Base-by-base conservation (phyloP, 805 yeast species). In the Cyberlindnera lachancei region DNA sequence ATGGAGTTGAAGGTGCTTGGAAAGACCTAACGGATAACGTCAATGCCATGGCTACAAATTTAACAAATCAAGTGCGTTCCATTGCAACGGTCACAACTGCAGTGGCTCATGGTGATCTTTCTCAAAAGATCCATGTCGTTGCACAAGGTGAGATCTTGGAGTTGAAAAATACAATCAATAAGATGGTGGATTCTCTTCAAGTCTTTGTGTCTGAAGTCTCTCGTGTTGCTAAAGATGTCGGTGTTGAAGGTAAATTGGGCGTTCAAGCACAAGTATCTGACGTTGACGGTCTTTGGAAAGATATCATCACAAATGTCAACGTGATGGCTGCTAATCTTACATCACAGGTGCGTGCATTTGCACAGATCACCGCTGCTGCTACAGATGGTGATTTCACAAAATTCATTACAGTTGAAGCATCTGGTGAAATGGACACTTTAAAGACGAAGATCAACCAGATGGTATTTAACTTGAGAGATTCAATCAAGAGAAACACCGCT, bases 301-400 rank as follows among this genome's bases (percentile, higher is more conserved):
- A 83, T 48, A 85, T 85, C 50, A 85, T 94, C 18, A 82, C 92
- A 14, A 85, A 85, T 58, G 95, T 85, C 43, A 85, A 85, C 53
- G 84, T 90, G 16, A 85, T 85, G 95, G 95, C 95, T 32, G 77
- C 90, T n/a, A 85, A 85, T 55, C 70, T 85, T 54, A 85, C 95
- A 0, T 79, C 94, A 2, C 95, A 85, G 61, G 95, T 85, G 50
- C 73, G 95, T 58, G 95, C 94, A 0, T 85, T 85, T 63, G 94
- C 94, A 23, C 94, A 85, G 54, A 85, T 85, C 48, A 85, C 95
- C 0, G 94, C 92, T 17, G 92, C 95, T 18, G 95, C 94, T 11
- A 84, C 95, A 3, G 94, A 85, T 59, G 94, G 95, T 53, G 95
- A 85, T 55, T 85, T 85, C 58, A 85, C 95, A 0, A 69, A 90